phyloP scores from a whole-genome alignment of 768 basidiomycete genomes.

The Albatrellus ellisii region DNA sequence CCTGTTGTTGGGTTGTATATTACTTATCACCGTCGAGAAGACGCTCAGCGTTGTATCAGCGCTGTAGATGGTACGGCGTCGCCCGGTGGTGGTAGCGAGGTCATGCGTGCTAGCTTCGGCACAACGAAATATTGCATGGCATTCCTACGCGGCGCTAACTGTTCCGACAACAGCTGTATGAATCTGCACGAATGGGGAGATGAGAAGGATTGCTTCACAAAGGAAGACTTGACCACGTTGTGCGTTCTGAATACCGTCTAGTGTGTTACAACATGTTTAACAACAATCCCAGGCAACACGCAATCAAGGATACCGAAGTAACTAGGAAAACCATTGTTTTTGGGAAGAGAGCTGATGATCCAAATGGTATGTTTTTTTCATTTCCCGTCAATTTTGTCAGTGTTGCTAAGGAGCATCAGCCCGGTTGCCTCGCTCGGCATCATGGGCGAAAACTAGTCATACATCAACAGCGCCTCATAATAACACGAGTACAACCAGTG shows the following conservation, averaged over 20 bases:
- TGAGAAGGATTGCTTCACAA: conserved; percentile 94
- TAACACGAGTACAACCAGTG: conserved; percentile 13
- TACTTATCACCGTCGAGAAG: conserved; percentile 88
- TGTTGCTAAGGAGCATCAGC: conserved; percentile 15
- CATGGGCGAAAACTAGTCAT: conserved; percentile 25
- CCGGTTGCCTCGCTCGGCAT: conserved; percentile 47
- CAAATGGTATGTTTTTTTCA: conserved; percentile 7
- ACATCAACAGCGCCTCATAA: conserved; percentile 19
- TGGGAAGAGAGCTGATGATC: conserved; percentile 44
- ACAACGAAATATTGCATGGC: conserved; percentile 98
- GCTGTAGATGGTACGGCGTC: conserved; percentile 89
- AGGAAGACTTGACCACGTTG: conserved; percentile 91
- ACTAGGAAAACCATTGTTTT: conserved; percentile 34
- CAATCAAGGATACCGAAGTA: conserved; percentile 80
- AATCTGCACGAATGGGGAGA: conserved; percentile 98
- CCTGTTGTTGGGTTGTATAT: conserved; percentile 91
- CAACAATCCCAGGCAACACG: conserved; percentile 58
- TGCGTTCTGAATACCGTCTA: conserved; percentile 25
- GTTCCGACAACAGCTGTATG: conserved; percentile 85
- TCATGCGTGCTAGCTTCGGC: conserved; percentile 89
- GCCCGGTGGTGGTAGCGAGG: conserved; percentile 78
- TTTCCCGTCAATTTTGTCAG: background rate
- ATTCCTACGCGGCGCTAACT: conserved; percentile 76
- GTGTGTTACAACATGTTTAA: conserved; percentile 4
- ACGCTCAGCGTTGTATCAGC: conserved; percentile 85